phyloP scores from a whole-genome alignment of 257 asterid genomes.

The Echium plantagineum region DNA sequence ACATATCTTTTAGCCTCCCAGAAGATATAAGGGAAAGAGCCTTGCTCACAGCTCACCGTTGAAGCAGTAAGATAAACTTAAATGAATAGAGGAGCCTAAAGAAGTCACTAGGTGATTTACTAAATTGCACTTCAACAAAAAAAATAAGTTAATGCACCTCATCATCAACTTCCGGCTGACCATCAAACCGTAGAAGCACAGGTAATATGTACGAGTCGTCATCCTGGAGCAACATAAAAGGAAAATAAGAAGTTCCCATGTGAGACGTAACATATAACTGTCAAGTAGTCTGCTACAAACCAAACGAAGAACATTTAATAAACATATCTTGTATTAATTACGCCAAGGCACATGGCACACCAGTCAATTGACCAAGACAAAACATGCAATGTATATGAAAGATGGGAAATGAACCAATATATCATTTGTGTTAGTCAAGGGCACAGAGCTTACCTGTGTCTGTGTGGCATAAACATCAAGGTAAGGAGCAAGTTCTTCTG shows the following conservation, averaged over 20 bases:
- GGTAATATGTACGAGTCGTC: constrained; percentile 88
- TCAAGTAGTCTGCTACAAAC: background rate
- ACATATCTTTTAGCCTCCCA: too few species aligned
- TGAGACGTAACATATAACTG: background rate
- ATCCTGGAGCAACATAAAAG: constrained; percentile 40
- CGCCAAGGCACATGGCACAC: background rate
- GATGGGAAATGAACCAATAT: background rate
- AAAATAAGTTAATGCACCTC: constrained; percentile 43
- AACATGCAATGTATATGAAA: too few species aligned
- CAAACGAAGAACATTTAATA: too few species aligned
- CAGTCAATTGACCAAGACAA: background rate
- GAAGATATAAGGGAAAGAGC: background rate
- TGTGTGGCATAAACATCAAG: constrained; percentile 65
- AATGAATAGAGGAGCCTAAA: background rate
- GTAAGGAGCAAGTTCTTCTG: constrained; percentile 97
- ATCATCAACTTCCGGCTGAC: constrained; percentile 91
- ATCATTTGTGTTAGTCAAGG: constrained; percentile 1
- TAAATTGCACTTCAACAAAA: background rate
- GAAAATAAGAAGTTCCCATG: constrained; percentile 5
- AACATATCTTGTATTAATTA: too few species aligned
- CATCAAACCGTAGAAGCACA: constrained; percentile 81
- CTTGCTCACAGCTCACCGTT: background rate
- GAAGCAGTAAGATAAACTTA: background rate
- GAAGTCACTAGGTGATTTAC: background rate
- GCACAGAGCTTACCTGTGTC: constrained; percentile 33